Evolutionary conservation across 1,284 basidiomycete genomes (phyloP), one percentile per base, ranked within the genome.

Genomic region (Ganoderma lucidum): DNA sequence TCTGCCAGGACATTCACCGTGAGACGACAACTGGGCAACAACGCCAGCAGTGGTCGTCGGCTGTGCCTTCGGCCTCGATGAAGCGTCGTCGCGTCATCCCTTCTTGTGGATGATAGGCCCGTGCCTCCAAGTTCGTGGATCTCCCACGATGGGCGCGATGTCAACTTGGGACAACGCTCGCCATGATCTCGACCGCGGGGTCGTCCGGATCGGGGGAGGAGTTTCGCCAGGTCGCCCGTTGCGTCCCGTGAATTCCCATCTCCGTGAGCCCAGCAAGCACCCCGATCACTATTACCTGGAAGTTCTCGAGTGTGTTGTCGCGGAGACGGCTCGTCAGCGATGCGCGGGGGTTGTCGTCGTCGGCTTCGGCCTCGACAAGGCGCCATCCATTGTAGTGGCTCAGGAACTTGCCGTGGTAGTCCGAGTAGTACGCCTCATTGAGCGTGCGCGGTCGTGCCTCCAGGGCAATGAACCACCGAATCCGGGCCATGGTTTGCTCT

Each of bases 81-180:
- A n/a, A 41, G 39, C 39, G 39, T 41, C 12, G 12, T 9, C 39
- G 12, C 9, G 12, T 41, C 9, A 12, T 41, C 39, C 39, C 39
- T 41, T 41, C 39, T 41, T 10, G 9, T 41, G 39, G 12, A 41
- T 41, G 12, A 12, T 10, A 41, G 39, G 12, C 6, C 12, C 9
- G 39, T 10, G 9, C 39, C 39, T 41, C 39, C 39, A 9, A 5
- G 39, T 10, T 10, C 23, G 23, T 28, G 12, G 23, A 28, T 14
- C 23, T 1, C 3, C 23, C 23, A 2, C 2, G 23, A 28, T 12
- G 9, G 0, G 4, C 2, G 12, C 12, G 48, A 51, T 5, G 23
- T 3, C 68, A 90, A 90, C 88, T 84, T 92, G 90, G 78, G 91
- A 93, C 72, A 4, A 90, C 89, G 55, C 89, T 86, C 0, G 92